Conservation (phyloP, 2,329 filamentous ascomycete species). For the Camillea tinctor region DNA sequence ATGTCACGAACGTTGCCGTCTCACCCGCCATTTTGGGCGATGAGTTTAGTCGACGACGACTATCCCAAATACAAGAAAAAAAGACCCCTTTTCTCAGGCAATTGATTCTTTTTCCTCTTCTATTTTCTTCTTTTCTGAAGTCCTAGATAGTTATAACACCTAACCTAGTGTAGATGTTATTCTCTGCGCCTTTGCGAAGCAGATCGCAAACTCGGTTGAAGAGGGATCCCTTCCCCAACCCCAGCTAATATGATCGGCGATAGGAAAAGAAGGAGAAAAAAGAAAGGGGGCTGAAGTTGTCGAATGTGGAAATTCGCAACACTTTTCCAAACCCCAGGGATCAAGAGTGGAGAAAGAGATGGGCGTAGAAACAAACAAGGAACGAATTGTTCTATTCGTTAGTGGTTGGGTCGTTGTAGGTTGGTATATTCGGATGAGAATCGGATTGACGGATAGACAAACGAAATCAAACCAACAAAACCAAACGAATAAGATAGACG, state of each 20-base stretch:
- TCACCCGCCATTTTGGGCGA: constrained; percentile 20
- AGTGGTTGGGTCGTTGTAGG: too few species aligned
- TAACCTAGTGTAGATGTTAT: too few species aligned
- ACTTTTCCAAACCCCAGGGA: background rate
- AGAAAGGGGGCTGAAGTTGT: background rate
- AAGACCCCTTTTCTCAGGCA: too few species aligned
- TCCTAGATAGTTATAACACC: too few species aligned
- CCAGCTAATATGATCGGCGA: background rate
- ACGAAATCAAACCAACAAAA: too few species aligned
- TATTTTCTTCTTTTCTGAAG: background rate
- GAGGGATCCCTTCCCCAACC: background rate
- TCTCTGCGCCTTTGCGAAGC: too few species aligned
- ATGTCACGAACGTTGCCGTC: constrained; percentile 20
- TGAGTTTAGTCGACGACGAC: constrained; percentile 8
- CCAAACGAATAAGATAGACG: too few species aligned
- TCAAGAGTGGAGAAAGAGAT: background rate
- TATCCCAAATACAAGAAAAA: too few species aligned
- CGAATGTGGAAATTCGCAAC: background rate
- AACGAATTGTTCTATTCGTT: background rate
- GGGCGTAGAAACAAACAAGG: background rate
- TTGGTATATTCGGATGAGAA: too few species aligned
- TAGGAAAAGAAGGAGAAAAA: background rate
- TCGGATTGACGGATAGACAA: too few species aligned
- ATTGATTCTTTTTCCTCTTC: background rate
- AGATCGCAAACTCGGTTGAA: too few species aligned